Conservation (phyloP, 208 protist genomes). For the Acanthamoeba lugdunensis region DNA sequence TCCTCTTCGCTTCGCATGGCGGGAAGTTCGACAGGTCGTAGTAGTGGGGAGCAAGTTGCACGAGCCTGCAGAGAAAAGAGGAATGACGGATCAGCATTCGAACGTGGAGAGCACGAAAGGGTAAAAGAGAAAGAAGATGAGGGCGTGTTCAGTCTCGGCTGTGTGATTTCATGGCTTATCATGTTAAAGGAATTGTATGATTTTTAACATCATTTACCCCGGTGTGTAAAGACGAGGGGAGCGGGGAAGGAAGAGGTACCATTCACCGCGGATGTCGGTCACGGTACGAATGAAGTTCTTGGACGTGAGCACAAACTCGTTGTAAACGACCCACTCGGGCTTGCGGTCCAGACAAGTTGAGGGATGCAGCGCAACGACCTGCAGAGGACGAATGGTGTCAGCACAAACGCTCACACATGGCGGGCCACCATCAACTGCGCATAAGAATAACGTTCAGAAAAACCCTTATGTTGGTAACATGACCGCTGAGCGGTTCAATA, state of each 20-base stretch:
- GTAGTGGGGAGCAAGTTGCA: constrained; percentile 88
- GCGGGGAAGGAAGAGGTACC: constrained; percentile 82
- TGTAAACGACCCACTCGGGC: constrained; percentile 97
- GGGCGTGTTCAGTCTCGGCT: neutral
- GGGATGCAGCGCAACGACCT: constrained; percentile 89
- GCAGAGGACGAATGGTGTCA: neutral
- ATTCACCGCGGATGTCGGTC: constrained; percentile 94
- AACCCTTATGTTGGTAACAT: neutral
- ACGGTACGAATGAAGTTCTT: constrained; percentile 96
- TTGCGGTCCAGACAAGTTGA: constrained; percentile 91
- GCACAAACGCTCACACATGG: too few relatives aligned
- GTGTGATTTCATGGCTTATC: constrained; percentile 4
- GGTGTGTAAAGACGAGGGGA: neutral
- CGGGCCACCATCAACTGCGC: neutral
- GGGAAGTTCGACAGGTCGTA: constrained; percentile 91
- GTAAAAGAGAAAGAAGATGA: neutral
- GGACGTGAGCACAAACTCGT: constrained; percentile 96
- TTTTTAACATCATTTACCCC: neutral
- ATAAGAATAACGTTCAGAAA: neutral
- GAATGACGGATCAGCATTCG: neutral
- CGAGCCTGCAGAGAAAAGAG: constrained; percentile 70
- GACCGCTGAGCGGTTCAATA: neutral
- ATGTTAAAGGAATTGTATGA: constrained; percentile 19
- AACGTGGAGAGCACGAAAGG: neutral
- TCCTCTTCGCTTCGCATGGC: constrained; percentile 84